phyloP scores from a whole-genome alignment of 176 grass and related monocot genomes.

The Rhipidocladum racemiflorum region DNA sequence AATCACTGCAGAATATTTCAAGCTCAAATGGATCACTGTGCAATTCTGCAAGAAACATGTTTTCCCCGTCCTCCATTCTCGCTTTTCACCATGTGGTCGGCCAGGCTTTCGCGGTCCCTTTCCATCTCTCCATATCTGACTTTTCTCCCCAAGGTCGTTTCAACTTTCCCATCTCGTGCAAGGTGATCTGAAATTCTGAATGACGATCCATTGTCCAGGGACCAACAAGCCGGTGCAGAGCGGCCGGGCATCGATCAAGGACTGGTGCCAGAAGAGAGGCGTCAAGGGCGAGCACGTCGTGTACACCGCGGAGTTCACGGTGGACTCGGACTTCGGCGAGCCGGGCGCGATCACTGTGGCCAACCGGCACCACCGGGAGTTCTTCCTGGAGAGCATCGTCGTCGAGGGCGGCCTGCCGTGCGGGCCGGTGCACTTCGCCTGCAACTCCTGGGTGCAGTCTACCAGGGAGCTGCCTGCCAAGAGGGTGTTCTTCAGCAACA shows the following conservation, averaged over 20 bases:
- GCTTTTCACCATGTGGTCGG: not conserved
- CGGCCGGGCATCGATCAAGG: constrained; percentile 57
- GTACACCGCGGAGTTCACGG: constrained; percentile 81
- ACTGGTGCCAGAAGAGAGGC: constrained; percentile 74
- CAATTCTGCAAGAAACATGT: not conserved
- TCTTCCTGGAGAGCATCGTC: constrained; percentile 90
- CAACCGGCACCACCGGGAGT: constrained; percentile 81
- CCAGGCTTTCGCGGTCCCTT: constrained; percentile 25
- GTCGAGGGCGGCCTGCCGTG: constrained; percentile 65
- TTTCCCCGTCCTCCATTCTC: not conserved
- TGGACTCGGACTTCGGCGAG: constrained; percentile 72
- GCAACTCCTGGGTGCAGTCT: constrained; percentile 92
- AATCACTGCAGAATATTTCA: constrained; percentile 10
- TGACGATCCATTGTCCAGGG: constrained; percentile 35
- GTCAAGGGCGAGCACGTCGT: constrained; percentile 80
- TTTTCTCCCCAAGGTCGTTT: constrained; percentile 2
- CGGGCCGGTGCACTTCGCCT: constrained; percentile 72
- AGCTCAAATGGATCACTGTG: not conserved
- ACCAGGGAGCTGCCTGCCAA: constrained; percentile 52
- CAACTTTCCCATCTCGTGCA: constrained; percentile 19
- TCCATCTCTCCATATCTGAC: constrained; percentile 32
- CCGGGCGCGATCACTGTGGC: constrained; percentile 66
- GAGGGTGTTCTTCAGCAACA: constrained; percentile 96
- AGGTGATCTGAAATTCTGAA: constrained; percentile 1
- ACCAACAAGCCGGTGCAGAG: constrained; percentile 62